These are phyloP conservation scores for Schoenoplectus tabernaemontani DNA, from an alignment of 202 grass and related monocot species.

Conservation along the genomic window DNA sequence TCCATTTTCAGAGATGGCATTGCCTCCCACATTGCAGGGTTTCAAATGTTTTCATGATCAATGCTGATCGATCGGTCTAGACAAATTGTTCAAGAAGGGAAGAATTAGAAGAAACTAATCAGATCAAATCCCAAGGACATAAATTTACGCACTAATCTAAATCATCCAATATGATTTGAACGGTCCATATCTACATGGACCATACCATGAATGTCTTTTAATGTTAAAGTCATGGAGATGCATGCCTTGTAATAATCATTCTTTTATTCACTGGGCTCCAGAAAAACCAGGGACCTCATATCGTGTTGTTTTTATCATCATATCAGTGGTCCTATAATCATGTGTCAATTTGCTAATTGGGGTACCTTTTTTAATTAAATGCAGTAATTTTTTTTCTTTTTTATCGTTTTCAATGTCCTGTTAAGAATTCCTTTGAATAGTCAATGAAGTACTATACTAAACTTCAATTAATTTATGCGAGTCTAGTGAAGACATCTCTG, in stretches of 20 bases:
- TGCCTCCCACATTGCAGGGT: background rate
- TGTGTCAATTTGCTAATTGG: slow-evolving; percentile 10
- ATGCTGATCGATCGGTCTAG: background rate
- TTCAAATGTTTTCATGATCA: background rate
- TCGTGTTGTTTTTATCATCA: slow-evolving; percentile 25
- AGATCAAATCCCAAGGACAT: background rate
- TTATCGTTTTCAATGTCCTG: background rate
- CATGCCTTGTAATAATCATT: slow-evolving; percentile 23
- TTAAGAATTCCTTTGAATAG: background rate
- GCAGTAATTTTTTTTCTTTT: background rate
- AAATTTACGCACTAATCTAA: background rate
- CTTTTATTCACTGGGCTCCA: slow-evolving; percentile 16
- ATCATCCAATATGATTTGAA: background rate
- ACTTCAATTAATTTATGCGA: background rate
- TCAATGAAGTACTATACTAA: background rate
- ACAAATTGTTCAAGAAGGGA: background rate
- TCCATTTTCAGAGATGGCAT: background rate
- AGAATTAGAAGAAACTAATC: background rate
- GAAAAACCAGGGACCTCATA: slow-evolving; percentile 13
- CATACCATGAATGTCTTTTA: background rate
- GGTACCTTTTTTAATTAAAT: slow-evolving; percentile 18
- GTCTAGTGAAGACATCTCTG: background rate
- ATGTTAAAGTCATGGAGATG: slow-evolving; percentile 13
- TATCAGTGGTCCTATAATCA: slow-evolving; percentile 24
- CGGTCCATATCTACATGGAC: background rate